Conservation (phyloP, 164 flowering plant genomes). For the Echeveria elegans region DNA sequence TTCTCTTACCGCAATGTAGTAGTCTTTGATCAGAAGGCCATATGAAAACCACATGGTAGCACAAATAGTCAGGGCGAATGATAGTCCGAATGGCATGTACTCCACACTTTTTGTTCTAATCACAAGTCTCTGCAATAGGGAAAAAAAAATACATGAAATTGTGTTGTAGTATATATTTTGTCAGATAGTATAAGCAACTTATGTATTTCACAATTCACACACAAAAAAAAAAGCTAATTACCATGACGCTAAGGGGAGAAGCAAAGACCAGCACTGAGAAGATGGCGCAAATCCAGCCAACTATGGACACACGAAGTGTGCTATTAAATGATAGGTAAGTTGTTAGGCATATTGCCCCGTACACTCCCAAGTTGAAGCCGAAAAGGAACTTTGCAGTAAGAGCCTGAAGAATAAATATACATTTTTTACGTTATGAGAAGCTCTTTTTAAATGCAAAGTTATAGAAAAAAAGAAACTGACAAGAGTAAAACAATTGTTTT, state of each 20-base stretch:
- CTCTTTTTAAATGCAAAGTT: too few species aligned
- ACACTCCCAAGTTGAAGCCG: neutral
- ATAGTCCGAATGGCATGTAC: neutral
- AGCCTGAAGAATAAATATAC: neutral
- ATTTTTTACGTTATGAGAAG: neutral
- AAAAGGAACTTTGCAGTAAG: neutral
- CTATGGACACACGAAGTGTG: neutral
- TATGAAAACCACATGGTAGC: neutral
- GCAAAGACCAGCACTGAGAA: neutral
- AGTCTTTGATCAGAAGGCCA: neutral
- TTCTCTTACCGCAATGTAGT: neutral
- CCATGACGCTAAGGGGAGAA: neutral
- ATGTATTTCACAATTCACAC: neutral
- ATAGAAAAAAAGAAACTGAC: neutral
- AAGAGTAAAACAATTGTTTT: too few species aligned
- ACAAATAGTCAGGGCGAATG: neutral
- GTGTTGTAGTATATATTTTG: neutral
- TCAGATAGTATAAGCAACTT: neutral
- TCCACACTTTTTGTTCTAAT: neutral
- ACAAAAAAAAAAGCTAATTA: too few species aligned
- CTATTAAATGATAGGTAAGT: neutral
- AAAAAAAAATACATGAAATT: neutral
- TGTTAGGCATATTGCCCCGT: neutral
- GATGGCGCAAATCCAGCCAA: neutral
- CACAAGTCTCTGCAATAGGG: neutral